Evolutionary conservation across 2,329 filamentous ascomycete genomes (phyloP).

Genomic region (Exophiala sideris): DNA sequence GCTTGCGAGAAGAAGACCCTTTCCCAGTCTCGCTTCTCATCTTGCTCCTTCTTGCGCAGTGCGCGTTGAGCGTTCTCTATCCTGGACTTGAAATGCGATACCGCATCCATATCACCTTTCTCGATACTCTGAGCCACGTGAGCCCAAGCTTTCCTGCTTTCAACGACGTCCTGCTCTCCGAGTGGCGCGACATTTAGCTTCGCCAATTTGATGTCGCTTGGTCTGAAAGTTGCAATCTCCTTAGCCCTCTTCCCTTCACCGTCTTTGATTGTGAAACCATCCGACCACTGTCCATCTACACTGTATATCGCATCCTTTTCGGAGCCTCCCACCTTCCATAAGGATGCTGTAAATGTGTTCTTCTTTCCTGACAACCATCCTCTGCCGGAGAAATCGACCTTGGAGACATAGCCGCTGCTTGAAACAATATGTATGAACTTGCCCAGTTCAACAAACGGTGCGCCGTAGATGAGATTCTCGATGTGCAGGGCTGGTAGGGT

Average conservation of each 20-base stretch:
- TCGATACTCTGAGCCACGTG: conserved; percentile 80
- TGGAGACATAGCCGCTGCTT: conserved; percentile 79
- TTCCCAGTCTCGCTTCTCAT: conserved; percentile 74
- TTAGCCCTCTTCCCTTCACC: conserved; percentile 41
- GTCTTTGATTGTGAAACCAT: conserved; percentile 25
- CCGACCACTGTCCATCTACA: conserved; percentile 84
- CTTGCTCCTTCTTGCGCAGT: conserved; percentile 69
- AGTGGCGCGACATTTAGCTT: conserved; percentile 69
- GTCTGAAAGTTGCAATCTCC: conserved; percentile 56
- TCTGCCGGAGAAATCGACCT: conserved; percentile 89
- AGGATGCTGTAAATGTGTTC: conserved; percentile 75
- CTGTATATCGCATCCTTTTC: conserved; percentile 68
- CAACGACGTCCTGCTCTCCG: conserved; percentile 79
- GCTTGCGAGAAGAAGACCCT: conserved; percentile 68
- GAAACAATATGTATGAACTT: conserved; percentile 80
- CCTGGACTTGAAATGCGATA: conserved; percentile 75
- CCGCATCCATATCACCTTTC: conserved; percentile 79
- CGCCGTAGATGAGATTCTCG: conserved; percentile 73
- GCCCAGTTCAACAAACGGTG: conserved; percentile 86
- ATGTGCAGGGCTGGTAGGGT: conserved; percentile 89
- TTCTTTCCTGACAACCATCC: conserved; percentile 96
- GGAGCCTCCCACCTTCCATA: conserved; percentile 66
- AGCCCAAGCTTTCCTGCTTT: conserved; percentile 83
- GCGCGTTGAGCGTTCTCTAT: conserved; percentile 89
- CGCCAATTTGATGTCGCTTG: conserved; percentile 53